phyloP scores from a whole-genome alignment of 2,329 filamentous ascomycete genomes.

The Ophiostoma sp. region DNA sequence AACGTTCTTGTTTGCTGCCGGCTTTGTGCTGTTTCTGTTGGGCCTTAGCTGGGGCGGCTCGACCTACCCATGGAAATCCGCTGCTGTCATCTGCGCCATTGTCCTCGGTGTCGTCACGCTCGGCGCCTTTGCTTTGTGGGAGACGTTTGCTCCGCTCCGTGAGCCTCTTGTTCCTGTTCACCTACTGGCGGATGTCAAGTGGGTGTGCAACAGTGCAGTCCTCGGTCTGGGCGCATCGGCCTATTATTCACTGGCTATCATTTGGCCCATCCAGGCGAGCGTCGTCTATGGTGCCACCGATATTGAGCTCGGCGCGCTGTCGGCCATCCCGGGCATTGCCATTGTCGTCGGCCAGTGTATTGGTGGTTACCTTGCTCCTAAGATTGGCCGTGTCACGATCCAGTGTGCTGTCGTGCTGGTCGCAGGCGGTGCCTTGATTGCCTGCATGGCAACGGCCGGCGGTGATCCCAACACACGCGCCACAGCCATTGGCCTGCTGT shows the following conservation, averaged over 20 bases:
- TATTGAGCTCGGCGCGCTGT: conserved; percentile 33
- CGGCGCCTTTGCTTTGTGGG: background rate
- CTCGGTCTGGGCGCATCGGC: conserved; percentile 40
- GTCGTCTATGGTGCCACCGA: conserved; percentile 35
- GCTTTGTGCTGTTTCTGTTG: conserved; percentile 38
- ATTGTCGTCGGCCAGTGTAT: conserved; percentile 35
- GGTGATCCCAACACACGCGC: conserved; percentile 35
- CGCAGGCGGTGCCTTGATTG: conserved; percentile 37
- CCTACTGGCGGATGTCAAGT: conserved; percentile 38
- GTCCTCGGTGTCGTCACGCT: background rate
- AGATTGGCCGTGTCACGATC: conserved; percentile 37
- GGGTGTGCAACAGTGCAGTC: conserved; percentile 37
- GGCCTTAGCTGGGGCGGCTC: conserved; percentile 39
- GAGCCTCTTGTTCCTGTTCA: conserved; percentile 42
- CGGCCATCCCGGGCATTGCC: conserved; percentile 34
- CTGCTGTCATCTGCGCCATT: conserved; percentile 36
- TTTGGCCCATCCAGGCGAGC: conserved; percentile 41
- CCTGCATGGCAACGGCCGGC: conserved; percentile 35
- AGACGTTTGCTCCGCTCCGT: conserved; percentile 32
- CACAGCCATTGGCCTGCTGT: conserved; percentile 32
- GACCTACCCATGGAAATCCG: conserved; percentile 38
- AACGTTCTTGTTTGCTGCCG: conserved; percentile 36
- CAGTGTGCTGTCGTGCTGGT: conserved; percentile 36
- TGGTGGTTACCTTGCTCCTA: conserved; percentile 33
- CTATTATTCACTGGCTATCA: conserved; percentile 42